These are phyloP conservation scores for Lecanicillium sp. DNA, from an alignment of 2,329 filamentous ascomycete genomes.

Conservation along the genomic window DNA sequence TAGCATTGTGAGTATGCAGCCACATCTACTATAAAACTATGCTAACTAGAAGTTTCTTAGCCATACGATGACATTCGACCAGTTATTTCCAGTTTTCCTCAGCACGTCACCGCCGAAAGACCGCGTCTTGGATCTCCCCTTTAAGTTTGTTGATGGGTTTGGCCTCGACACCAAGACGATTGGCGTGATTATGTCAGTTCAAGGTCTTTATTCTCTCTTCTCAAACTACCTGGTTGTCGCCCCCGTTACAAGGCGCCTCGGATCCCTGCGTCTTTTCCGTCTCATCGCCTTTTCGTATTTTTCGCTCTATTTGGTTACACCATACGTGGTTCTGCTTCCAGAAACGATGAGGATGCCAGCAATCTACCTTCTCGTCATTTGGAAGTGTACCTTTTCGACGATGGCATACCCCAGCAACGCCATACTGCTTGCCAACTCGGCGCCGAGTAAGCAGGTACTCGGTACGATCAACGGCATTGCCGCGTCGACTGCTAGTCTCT, in stretches of 20 bases:
- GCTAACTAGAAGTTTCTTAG: slow-evolving; percentile 33
- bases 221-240: slow-evolving; percentile 82
- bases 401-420: slow-evolving; percentile 86
- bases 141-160: slow-evolving; percentile 85
- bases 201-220: slow-evolving; percentile 84
- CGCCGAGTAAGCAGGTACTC: slow-evolving; percentile 74
- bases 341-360: slow-evolving; percentile 61
- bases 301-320: slow-evolving; percentile 75
- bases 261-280: slow-evolving; percentile 74
- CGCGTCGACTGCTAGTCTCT: slow-evolving; percentile 83
- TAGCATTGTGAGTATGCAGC: slow-evolving; percentile 75
- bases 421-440: slow-evolving; percentile 83
- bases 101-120: slow-evolving; percentile 53
- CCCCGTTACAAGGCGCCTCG: slow-evolving; percentile 64
- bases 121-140: slow-evolving; percentile 58
- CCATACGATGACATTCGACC: slow-evolving; percentile 95
- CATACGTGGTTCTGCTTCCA: slow-evolving; percentile 83
- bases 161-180: slow-evolving; percentile 76
- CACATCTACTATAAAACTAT: too few species aligned
- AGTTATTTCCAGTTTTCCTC: slow-evolving; percentile 86
- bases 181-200: slow-evolving; percentile 79
- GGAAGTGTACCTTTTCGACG: slow-evolving; percentile 89
- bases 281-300: slow-evolving; percentile 78
- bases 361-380: slow-evolving; percentile 70
- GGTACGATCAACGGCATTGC: slow-evolving; percentile 91